phyloP scores from a whole-genome alignment of 257 asterid genomes.

The Solanum lignicaule region DNA sequence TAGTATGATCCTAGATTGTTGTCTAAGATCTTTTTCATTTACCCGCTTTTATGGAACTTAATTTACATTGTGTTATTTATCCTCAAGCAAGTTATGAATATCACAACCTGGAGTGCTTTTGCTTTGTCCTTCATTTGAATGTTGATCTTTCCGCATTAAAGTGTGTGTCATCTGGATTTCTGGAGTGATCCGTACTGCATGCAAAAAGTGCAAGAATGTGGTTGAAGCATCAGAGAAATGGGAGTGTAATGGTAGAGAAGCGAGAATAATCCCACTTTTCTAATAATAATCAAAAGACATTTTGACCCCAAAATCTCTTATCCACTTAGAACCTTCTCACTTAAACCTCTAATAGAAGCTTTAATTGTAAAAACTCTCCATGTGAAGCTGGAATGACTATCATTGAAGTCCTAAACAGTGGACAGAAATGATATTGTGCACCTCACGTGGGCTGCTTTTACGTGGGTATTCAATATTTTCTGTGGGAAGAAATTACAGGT shows the following conservation, averaged over 20 bases:
- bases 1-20: constrained; percentile 9
- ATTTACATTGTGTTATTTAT: background rate
- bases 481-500: background rate
- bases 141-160: background rate
- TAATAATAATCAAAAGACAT: background rate
- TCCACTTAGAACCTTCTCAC: background rate
- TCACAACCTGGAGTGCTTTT: background rate
- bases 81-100: background rate
- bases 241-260: background rate
- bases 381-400: background rate
- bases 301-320: background rate
- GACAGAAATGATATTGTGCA: background rate
- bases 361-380: background rate
- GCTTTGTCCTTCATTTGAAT: background rate
- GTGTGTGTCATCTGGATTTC: background rate
- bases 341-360: background rate
- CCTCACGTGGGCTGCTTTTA: background rate
- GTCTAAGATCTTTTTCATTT: background rate
- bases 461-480: background rate
- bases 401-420: background rate
- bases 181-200: background rate
- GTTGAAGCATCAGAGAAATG: background rate
- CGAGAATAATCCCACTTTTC: background rate
- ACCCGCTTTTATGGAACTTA: background rate
- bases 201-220: background rate